phyloP scores from a whole-genome alignment of 768 basidiomycete genomes.

The Phanerochaete carnosa region DNA sequence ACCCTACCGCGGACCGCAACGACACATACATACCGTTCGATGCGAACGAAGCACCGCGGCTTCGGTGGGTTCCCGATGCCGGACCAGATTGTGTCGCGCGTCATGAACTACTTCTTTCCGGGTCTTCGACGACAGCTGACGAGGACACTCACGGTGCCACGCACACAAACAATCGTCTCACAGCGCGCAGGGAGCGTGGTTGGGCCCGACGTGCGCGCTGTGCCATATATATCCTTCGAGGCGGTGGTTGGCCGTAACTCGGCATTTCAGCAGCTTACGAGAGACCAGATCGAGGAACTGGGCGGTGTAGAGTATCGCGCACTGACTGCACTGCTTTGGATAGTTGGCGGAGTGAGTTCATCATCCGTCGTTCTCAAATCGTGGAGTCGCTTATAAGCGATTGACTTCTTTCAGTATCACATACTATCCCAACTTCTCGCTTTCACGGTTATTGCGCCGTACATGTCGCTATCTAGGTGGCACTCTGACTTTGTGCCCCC shows the following conservation, averaged over 20 bases:
- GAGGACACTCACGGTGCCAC: conserved; percentile 74
- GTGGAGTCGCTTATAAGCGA: background rate
- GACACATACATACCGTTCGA: conserved; percentile 12
- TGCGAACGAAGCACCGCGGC: conserved; percentile 37
- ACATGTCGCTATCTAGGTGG: conserved; percentile 66
- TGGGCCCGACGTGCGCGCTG: conserved; percentile 43
- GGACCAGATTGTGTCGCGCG: conserved; percentile 43
- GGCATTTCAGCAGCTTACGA: conserved; percentile 58
- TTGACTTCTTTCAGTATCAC: conserved; percentile 59
- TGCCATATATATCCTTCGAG: conserved; percentile 84
- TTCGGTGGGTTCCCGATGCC: conserved; percentile 81
- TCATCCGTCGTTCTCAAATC: background rate
- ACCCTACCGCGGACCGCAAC: conserved; percentile 17
- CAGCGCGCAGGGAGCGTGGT: conserved; percentile 29
- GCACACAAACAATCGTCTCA: conserved; percentile 58
- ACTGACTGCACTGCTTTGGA: conserved; percentile 76
- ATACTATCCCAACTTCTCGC: conserved; percentile 63
- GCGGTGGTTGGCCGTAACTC: conserved; percentile 85
- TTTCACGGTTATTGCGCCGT: conserved; percentile 78
- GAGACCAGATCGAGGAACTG: conserved; percentile 86
- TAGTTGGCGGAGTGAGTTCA: conserved; percentile 62
- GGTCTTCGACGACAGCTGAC: conserved; percentile 51
- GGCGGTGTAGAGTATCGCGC: conserved; percentile 94
- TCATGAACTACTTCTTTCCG: conserved; percentile 64
- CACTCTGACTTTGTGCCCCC: conserved; percentile 56